These are phyloP conservation scores for Microcera coccophila DNA, from an alignment of 2,329 filamentous ascomycete genomes.

Conservation along the genomic window DNA sequence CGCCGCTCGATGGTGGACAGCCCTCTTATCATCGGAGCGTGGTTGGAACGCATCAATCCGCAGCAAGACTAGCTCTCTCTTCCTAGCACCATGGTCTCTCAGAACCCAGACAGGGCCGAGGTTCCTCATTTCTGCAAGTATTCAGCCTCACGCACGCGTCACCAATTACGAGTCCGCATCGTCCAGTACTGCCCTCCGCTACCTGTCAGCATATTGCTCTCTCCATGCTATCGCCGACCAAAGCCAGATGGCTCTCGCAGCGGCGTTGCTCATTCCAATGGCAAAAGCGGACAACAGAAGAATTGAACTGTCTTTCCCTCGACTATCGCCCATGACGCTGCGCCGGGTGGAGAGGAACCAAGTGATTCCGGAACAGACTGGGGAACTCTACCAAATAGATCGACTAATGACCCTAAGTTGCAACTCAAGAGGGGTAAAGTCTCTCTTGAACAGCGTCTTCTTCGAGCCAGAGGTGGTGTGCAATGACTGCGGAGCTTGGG, in stretches of 20 bases:
- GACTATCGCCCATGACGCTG: too few relatives aligned
- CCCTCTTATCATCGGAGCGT: constrained; percentile 21
- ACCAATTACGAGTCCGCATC: neutral
- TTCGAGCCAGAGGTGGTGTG: constrained; percentile 14
- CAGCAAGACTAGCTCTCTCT: constrained; percentile 14
- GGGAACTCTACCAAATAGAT: constrained; percentile 8
- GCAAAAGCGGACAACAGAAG: constrained; percentile 21
- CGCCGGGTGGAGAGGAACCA: too few relatives aligned
- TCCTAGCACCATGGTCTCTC: constrained; percentile 14
- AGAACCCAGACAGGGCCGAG: constrained; percentile 2
- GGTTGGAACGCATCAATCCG: constrained; percentile 25
- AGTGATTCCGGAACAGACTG: too few relatives aligned
- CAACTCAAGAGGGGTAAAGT: constrained; percentile 13
- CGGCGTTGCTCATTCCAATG: constrained; percentile 26
- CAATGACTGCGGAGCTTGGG: constrained; percentile 20
- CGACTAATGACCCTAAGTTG: constrained; percentile 19
- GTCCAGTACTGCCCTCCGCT: constrained; percentile 20
- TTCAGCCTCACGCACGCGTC: neutral
- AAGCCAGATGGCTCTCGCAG: constrained; percentile 26
- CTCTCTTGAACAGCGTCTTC: constrained; percentile 18
- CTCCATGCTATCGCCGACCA: constrained; percentile 24
- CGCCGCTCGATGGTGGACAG: constrained; percentile 29
- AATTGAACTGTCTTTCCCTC: constrained; percentile 10
- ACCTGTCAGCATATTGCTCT: constrained; percentile 26
- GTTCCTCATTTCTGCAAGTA: constrained; percentile 2